These are phyloP conservation scores for Myrica gale DNA, from an alignment of 306 rosid genomes.

Conservation along the genomic window DNA sequence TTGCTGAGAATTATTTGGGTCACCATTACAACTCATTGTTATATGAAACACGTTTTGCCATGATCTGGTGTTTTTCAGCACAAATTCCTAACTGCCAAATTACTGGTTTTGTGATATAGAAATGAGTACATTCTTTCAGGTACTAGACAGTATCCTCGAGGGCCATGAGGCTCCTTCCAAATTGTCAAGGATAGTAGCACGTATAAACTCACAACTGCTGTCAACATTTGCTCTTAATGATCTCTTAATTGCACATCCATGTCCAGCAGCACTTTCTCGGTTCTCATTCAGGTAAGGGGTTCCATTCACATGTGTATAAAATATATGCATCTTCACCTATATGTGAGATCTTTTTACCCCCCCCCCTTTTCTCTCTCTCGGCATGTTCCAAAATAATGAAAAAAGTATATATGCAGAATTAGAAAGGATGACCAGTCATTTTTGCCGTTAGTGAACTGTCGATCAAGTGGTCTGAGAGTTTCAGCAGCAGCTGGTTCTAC, in stretches of 20 bases:
- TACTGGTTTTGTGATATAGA: not conserved
- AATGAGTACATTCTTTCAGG: slow-evolving; percentile 47
- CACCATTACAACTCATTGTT: not conserved
- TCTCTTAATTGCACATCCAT: slow-evolving; percentile 74
- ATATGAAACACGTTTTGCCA: not conserved
- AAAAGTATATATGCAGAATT: slow-evolving; percentile 53
- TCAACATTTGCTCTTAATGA: slow-evolving; percentile 80
- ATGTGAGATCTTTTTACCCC: not conserved
- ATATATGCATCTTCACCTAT: not conserved
- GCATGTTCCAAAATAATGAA: not conserved
- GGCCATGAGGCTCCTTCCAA: slow-evolving; percentile 52
- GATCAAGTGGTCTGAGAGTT: slow-evolving; percentile 90
- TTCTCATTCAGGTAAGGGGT: slow-evolving; percentile 71
- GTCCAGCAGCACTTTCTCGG: slow-evolving; percentile 79
- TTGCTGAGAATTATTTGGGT: not conserved
- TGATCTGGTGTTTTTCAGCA: not conserved
- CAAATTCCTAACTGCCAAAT: not conserved
- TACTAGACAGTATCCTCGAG: slow-evolving; percentile 62
- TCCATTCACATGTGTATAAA: slow-evolving; percentile 1
- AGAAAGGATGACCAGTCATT: slow-evolving; percentile 42
- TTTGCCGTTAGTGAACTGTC: slow-evolving; percentile 52
- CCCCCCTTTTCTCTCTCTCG: not conserved
- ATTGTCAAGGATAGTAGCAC: slow-evolving; percentile 55
- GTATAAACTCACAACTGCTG: slow-evolving; percentile 47
- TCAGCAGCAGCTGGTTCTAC: slow-evolving; percentile 93